Percentiles rank a stretch among this genome's conserved stretches.
Evolutionary conservation across 768 basidiomycete genomes (phyloP).

Genomic region (Podaxis sp.): DNA sequence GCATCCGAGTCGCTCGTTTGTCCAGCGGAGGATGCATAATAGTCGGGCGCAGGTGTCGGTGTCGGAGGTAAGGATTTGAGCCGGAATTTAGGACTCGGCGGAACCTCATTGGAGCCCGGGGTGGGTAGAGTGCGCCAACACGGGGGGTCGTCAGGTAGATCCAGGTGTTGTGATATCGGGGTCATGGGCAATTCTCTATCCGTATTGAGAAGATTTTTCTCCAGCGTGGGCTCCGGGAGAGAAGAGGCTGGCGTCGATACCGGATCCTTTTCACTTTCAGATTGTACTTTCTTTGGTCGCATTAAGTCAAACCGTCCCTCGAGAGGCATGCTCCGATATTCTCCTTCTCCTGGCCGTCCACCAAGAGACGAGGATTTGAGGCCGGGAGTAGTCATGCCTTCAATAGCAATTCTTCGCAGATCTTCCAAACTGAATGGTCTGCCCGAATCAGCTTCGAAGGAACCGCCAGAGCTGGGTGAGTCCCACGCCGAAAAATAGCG

Average conservation of each 20-base stretch:
- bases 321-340: slow-evolving; percentile 78
- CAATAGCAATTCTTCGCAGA: slow-evolving; percentile 55
- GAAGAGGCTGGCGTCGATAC: slow-evolving; percentile 17
- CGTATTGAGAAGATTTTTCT: background rate
- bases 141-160: slow-evolving; percentile 26
- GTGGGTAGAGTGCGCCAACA: slow-evolving; percentile 55
- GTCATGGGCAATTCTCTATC: slow-evolving; percentile 29
- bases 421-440: slow-evolving; percentile 54
- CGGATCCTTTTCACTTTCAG: slow-evolving; percentile 6
- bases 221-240: slow-evolving; percentile 1
- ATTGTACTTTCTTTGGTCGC: slow-evolving; percentile 38
- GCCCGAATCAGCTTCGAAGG: slow-evolving; percentile 13
- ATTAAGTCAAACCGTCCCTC: slow-evolving; percentile 89
- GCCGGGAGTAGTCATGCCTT: slow-evolving; percentile 42
- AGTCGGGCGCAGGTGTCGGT: slow-evolving; percentile 24
- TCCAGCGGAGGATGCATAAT: slow-evolving; percentile 11
- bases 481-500: slow-evolving; percentile 80
- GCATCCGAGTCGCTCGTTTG: slow-evolving; percentile 11
- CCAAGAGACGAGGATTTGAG: slow-evolving; percentile 11
- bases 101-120: slow-evolving; percentile 57
- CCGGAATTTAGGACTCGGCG: slow-evolving; percentile 53
- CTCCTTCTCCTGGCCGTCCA: slow-evolving; percentile 46
- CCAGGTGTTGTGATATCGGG: slow-evolving; percentile 28
- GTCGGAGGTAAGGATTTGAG: slow-evolving; percentile 47
- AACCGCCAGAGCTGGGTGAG: slow-evolving; percentile 20